A percentile compares a stretch with the other conserved stretches of the same genome.
These are phyloP conservation scores for Misopates orontium DNA, from an alignment of 257 asterid genomes.

Conservation along the genomic window DNA sequence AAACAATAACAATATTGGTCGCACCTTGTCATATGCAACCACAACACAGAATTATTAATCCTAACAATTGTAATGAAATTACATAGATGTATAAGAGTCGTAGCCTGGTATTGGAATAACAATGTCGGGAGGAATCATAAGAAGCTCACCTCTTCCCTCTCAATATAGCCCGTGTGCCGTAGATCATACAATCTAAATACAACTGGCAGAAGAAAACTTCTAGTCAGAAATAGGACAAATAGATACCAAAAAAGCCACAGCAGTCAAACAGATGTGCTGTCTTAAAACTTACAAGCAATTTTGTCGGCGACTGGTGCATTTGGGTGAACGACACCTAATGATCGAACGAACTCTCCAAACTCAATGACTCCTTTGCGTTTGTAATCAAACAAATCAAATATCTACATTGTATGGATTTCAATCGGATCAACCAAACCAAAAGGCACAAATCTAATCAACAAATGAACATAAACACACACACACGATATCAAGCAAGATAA, in stretches of 20 bases:
- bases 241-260: background rate
- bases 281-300: conserved; percentile 40
- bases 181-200: conserved; percentile 56
- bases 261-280: no score
- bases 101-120: no score
- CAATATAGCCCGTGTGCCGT: conserved; percentile 52
- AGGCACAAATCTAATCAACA: no score
- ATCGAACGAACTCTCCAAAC: conserved; percentile 58
- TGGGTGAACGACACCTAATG: conserved; percentile 58
- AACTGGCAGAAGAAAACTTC: conserved; percentile 37
- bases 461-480: no score
- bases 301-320: conserved; percentile 46
- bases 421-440: no score
- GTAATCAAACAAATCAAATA: conserved; percentile 49
- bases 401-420: no score
- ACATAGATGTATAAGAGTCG: background rate
- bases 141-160: conserved; percentile 44
- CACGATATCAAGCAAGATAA: no score
- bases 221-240: background rate
- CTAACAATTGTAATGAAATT: background rate
- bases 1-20: background rate
- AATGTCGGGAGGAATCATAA: background rate
- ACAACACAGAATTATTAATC: background rate
- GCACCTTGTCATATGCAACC: no score
- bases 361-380: conserved; percentile 54